Conservation (phyloP, 805 yeast species). For the Starmerella apis region DNA sequence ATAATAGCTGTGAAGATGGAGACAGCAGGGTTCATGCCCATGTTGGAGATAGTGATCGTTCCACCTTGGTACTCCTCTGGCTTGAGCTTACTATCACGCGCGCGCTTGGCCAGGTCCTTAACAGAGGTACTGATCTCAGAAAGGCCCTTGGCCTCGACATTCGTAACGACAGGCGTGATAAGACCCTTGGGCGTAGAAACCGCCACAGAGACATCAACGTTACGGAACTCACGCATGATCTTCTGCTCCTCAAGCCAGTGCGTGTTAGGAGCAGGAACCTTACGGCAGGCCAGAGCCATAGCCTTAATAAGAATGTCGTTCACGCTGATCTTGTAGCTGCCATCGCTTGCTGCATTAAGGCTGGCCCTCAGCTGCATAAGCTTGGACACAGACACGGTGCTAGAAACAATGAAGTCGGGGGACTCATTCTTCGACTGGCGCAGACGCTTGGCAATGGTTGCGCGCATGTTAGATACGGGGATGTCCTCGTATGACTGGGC, state of each 20-base stretch:
- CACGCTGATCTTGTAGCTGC: slow-evolving; percentile 80
- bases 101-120: slow-evolving; percentile 92
- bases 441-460: slow-evolving; percentile 82
- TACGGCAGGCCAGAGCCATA: slow-evolving; percentile 73
- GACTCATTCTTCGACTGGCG: slow-evolving; percentile 72
- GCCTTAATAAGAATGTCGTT: slow-evolving; percentile 94
- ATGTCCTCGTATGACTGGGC: slow-evolving; percentile 52
- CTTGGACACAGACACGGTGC: slow-evolving; percentile 77
- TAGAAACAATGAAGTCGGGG: slow-evolving; percentile 88
- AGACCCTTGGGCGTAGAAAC: slow-evolving; percentile 97
- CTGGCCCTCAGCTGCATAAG: slow-evolving; percentile 84
- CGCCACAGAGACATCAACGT: slow-evolving; percentile 95
- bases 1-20: slow-evolving; percentile 87
- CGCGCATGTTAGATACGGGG: slow-evolving; percentile 86
- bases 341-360: slow-evolving; percentile 73
- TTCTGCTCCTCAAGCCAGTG: slow-evolving; percentile 86
- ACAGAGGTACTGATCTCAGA: slow-evolving; percentile 68
- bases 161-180: slow-evolving; percentile 88
- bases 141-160: slow-evolving; percentile 82
- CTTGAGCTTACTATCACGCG: slow-evolving; percentile 79
- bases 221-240: slow-evolving; percentile 80
- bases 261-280: slow-evolving; percentile 90
- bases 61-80: slow-evolving; percentile 99
- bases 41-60: slow-evolving; percentile 93
- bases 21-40: slow-evolving; percentile 98